Evolutionary conservation across 345 rosid genomes (phyloP), one percentile per base, ranked within the genome.

Genomic region (Melastoma malabathricum): DNA sequence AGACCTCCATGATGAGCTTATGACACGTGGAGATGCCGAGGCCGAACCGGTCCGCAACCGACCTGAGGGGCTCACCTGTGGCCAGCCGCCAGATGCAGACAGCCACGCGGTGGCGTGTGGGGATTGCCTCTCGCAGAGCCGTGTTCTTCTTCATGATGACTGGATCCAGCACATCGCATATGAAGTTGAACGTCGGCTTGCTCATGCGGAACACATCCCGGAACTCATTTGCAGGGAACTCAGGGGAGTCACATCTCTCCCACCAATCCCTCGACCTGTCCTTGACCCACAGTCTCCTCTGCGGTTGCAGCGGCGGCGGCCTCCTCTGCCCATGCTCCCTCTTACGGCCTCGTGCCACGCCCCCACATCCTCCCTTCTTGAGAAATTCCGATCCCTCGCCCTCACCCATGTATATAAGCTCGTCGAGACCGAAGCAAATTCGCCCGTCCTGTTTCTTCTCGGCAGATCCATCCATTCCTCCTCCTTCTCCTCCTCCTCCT

Each of bases 1-100:
- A 77, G 41, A 77, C 83, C 60, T 77, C 83, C 1, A 77, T 52
- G 5, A 77, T 69, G 17, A 77, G 66, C 62, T 77, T 77, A 34
- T 77, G 82, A 46, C 82, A 77, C 15, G 82, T 77, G 15, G 82
- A 77, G 27, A 77, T 77, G 17, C 83, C 83, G 47, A 77, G 59
- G 1, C 83, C 83, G 54, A 77, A 77, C 54, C 69, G 54, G 44
- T 77, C 71, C n/a, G 79, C 71, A 6, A 77, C 77, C n/a, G 64
- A 59, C 22, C 83, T 44, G 2, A 77, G 61, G 1, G 83, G 79
- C 59, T 77, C 83, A 1, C 83, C 83, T 0, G 68, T 74, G 25
- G 83, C 83, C n/a, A 74, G 61, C 59, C 79, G 50, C 83, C 83
- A 77, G 22, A 77, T 64, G 38, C 83, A 77, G 27, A 74, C 83